Evolutionary conservation across 768 basidiomycete species (phyloP).

Genomic region (Lactarius indigo): DNA sequence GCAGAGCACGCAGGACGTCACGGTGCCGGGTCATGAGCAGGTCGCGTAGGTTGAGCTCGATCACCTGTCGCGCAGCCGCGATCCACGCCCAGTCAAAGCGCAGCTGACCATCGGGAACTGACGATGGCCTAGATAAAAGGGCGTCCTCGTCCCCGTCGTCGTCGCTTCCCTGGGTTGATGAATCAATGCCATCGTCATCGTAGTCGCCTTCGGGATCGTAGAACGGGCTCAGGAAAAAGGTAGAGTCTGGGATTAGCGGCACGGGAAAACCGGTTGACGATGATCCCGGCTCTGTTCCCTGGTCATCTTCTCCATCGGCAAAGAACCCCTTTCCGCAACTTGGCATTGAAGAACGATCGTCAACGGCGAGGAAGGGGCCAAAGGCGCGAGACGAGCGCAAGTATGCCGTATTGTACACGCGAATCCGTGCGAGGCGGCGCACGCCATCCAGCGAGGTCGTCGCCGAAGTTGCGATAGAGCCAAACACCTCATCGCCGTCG

Average conservation of each 20-base stretch:
- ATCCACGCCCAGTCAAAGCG: constrained; percentile 50
- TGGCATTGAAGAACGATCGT: neutral
- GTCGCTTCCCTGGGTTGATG: neutral
- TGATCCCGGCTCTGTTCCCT: neutral
- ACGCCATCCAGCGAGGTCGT: constrained; percentile 22
- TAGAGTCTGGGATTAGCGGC: constrained; percentile 8
- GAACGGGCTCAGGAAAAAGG: neutral
- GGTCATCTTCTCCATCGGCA: neutral
- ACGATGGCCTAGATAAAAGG: neutral
- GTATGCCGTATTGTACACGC: constrained; percentile 38
- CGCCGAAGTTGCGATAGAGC: neutral
- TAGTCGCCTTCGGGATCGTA: neutral
- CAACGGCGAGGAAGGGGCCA: constrained; percentile 37
- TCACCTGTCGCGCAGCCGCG: constrained; percentile 45
- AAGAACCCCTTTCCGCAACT: neutral
- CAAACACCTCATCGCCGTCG: constrained; percentile 6
- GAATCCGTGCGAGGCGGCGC: constrained; percentile 35
- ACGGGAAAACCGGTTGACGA: neutral
- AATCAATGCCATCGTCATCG: neutral
- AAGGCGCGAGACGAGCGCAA: constrained; percentile 33
- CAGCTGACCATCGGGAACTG: constrained; percentile 30
- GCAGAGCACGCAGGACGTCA: constrained; percentile 29
- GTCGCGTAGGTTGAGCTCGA: constrained; percentile 51
- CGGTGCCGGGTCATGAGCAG: constrained; percentile 29
- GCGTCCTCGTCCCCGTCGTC: constrained; percentile 15